These are phyloP conservation scores for Ilex asprella DNA, from an alignment of 257 asterid species.

Conservation along the genomic window DNA sequence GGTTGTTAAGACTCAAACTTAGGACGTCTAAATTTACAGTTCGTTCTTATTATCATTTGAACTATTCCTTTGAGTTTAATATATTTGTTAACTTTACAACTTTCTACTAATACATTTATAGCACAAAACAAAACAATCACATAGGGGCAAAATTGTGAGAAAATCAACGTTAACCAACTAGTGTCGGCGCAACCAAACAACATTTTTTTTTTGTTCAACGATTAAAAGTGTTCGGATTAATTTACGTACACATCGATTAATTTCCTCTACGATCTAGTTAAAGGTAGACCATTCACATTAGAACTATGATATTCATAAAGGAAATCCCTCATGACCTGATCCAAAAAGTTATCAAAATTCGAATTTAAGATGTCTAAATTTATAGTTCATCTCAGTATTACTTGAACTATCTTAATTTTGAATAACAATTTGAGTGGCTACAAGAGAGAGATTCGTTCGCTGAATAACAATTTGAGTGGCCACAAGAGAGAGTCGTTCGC, in stretches of 20 bases:
- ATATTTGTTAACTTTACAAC: too few relatives aligned
- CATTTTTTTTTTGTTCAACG: background rate
- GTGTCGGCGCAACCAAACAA: too few relatives aligned
- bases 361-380: background rate
- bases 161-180: too few relatives aligned
- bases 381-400: too few relatives aligned
- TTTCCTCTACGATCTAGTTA: background rate
- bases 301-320: background rate
- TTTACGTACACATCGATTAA: background rate
- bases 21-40: too few relatives aligned
- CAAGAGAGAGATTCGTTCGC: too few relatives aligned
- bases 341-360: background rate
- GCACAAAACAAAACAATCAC: too few relatives aligned
- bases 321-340: background rate
- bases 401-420: background rate
- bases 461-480: background rate
- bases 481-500: too few relatives aligned
- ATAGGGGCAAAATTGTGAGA: too few relatives aligned
- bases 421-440: background rate
- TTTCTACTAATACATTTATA: too few relatives aligned
- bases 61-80: background rate
- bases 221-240: background rate
- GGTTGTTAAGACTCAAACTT: too few relatives aligned
- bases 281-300: too few relatives aligned
- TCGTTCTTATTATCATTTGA: background rate